A percentile compares a stretch with the other conserved stretches of the same genome.
phyloP scores from a whole-genome alignment of 495 filamentous ascomycete species.

The Daldinia decipiens region DNA sequence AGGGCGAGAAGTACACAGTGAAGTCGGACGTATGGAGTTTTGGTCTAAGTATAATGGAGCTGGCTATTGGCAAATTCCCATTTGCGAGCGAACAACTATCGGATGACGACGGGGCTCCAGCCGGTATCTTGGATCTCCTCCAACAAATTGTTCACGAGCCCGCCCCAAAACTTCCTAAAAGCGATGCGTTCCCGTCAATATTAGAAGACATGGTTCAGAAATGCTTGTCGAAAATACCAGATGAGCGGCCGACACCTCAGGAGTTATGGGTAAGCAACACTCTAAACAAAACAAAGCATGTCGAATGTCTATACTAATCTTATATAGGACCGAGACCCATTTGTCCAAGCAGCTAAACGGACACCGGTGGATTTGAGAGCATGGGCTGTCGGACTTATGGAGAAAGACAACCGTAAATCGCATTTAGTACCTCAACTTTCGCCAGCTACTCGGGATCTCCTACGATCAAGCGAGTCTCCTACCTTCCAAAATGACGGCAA shows the following conservation, averaged over 20 bases:
- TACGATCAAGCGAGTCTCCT: slow-evolving; percentile 65
- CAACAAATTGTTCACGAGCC: slow-evolving; percentile 98
- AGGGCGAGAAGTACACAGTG: slow-evolving; percentile 95
- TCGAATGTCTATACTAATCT: slow-evolving; percentile 32
- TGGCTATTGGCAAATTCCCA: slow-evolving; percentile 95
- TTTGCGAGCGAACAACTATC: slow-evolving; percentile 78
- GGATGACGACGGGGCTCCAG: slow-evolving; percentile 77
- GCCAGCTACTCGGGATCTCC: slow-evolving; percentile 65
- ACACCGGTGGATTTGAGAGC: slow-evolving; percentile 90
- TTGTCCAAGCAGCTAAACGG: slow-evolving; percentile 92
- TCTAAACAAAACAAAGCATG: neutral
- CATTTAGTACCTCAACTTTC: slow-evolving; percentile 78
- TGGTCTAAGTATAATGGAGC: slow-evolving; percentile 93
- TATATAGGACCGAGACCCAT: slow-evolving; percentile 82
- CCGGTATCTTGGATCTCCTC: slow-evolving; percentile 93
- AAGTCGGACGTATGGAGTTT: slow-evolving; percentile 99
- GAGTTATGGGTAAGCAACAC: slow-evolving; percentile 73
- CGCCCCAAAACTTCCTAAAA: slow-evolving; percentile 91
- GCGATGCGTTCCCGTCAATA: slow-evolving; percentile 93
- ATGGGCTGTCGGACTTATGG: slow-evolving; percentile 92
- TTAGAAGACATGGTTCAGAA: slow-evolving; percentile 97
- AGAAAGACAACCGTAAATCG: slow-evolving; percentile 89
- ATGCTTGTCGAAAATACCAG: slow-evolving; percentile 88
- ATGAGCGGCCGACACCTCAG: slow-evolving; percentile 87
- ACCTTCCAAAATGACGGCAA: slow-evolving; percentile 49